Evolutionary conservation across 805 yeast genomes (phyloP).

Genomic region (Peterozyma toletana): DNA sequence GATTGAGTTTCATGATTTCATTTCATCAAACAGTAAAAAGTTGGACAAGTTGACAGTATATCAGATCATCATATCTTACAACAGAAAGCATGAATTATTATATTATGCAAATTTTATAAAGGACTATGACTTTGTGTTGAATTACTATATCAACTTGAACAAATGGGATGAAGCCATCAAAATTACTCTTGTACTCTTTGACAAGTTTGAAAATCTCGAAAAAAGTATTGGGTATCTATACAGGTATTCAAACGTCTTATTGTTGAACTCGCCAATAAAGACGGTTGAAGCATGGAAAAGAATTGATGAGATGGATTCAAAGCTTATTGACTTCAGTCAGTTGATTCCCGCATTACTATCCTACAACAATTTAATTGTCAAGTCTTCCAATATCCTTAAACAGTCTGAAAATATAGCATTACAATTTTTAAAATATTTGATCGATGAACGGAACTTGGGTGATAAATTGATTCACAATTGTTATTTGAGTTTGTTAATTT

Average conservation of each 20-base stretch:
- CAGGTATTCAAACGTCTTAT: constrained; percentile 58
- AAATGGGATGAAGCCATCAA: constrained; percentile 71
- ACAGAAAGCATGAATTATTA: constrained; percentile 56
- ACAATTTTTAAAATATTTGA: constrained; percentile 50
- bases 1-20: constrained; percentile 38
- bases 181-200: constrained; percentile 42
- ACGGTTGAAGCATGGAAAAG: constrained; percentile 80
- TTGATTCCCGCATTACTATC: constrained; percentile 72
- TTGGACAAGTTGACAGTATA: constrained; percentile 66
- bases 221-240: constrained; percentile 35
- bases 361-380: constrained; percentile 44
- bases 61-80: constrained; percentile 63
- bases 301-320: constrained; percentile 15
- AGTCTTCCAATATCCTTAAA: constrained; percentile 22
- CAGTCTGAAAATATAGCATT: constrained; percentile 55
- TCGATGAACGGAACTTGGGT: constrained; percentile 34
- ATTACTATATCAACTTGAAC: constrained; percentile 60
- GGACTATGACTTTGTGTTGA: constrained; percentile 64
- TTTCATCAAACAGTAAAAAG: constrained; percentile 34
- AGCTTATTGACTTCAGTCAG: constrained; percentile 45
- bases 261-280: constrained; percentile 58
- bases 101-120: constrained; percentile 59
- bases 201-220: constrained; percentile 19
- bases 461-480: constrained; percentile 60
- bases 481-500: constrained; percentile 58